Evolutionary conservation across 495 filamentous ascomycete species (phyloP), one percentile per base, ranked within the genome.

Genomic region (Aspergillus nanangensis): DNA sequence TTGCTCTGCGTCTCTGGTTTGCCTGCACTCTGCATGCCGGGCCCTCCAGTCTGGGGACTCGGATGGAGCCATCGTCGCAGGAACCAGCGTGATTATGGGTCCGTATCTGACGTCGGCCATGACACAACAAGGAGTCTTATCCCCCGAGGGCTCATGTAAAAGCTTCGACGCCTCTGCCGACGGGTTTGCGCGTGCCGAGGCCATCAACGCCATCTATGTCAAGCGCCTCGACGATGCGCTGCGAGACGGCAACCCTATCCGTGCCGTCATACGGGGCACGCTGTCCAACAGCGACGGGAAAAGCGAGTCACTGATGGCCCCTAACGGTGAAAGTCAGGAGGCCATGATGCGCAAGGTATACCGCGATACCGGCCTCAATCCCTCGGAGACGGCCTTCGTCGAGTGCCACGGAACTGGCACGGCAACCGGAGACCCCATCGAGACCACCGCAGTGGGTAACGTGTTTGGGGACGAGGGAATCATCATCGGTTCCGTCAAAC

Each of bases 221-320:
- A 76, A 76, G 44, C 62, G 51, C 4, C 40, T 75, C 4, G 24
- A 51, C 5, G 55, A 55, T 8, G 75, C 75, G 0, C 24, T 76
- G 2, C 39, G 45, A 18, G 64, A 73, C 25, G 66, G 64, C 8
- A 69, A 79, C 54, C 51, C 60, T 0, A 70, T 80, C 20, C 65
- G 71, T 2, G 71, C 69, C 2, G 53, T 74, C 2, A 62, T 66
- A 29, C 57, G 60, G 11, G 55, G 59, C 15, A 57, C 56, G 0
- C 57, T 50, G 1, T 52, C 57, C 19, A 70, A 71, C 18, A 62
- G 82, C 47, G 80, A 86, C 60, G 80, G 80, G 8, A 74, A 68
- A 5, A 77, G 70, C 9, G 35, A 44, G 9, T 68, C 66, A 5
- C 67, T 76, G 34, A 70, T 67, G 0, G 52, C 64, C 5, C 74